Conservation (phyloP, 192 early-diverging fungal species). For the Backusella macrospora region DNA sequence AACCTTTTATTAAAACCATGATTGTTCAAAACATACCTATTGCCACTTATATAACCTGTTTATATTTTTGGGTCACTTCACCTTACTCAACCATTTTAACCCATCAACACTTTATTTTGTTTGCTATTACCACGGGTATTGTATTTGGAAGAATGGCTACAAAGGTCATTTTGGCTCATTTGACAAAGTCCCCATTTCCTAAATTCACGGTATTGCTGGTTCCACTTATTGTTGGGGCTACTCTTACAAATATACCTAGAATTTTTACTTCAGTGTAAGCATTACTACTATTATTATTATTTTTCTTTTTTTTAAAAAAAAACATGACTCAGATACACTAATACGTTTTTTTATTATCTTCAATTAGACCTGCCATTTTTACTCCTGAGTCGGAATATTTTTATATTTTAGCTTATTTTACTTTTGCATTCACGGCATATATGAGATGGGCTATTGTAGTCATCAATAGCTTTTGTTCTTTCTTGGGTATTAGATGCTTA, state of each 20-base stretch:
- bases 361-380: constrained; percentile 61
- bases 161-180: constrained; percentile 89
- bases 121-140: constrained; percentile 74
- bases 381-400: constrained; percentile 65
- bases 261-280: constrained; percentile 53
- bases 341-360: constrained; percentile 24
- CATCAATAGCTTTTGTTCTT: constrained; percentile 86
- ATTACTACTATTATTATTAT: not conserved
- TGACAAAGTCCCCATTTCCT: constrained; percentile 83
- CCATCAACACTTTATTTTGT: constrained; percentile 74
- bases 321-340: not conserved
- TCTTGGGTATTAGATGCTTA: constrained; percentile 85
- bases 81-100: constrained; percentile 69
- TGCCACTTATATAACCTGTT: constrained; percentile 59
- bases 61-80: constrained; percentile 71
- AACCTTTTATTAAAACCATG: constrained; percentile 59
- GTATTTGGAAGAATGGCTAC: constrained; percentile 87
- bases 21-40: constrained; percentile 68
- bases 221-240: constrained; percentile 73
- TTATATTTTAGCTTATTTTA: constrained; percentile 71
- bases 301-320: not conserved
- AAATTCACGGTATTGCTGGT: constrained; percentile 78
- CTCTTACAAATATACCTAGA: constrained; percentile 65
- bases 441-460: constrained; percentile 84
- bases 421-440: constrained; percentile 77